Base-by-base conservation (phyloP, 2,329 filamentous ascomycete species). In the Fusarium sp. region DNA sequence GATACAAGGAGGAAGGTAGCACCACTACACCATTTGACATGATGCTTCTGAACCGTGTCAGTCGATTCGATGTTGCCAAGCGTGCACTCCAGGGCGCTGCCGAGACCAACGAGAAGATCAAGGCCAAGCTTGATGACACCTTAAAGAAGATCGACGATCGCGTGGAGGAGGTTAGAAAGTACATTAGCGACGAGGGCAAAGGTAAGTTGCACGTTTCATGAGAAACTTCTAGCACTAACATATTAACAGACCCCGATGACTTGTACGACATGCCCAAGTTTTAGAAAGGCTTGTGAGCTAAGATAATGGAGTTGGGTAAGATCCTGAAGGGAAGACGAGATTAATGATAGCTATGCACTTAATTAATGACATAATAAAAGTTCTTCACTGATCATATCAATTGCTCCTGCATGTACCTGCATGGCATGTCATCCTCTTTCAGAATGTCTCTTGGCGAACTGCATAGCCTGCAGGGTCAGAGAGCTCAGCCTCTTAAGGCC, bases 21-120 rank as follows among this genome's bases (percentile, higher is more conserved):
- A 91, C 89, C 1, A 91, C 88, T 0, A 91, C 88, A 3, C 89
- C 89, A 3, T 91, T 91, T 69, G 86, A 91, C 71, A 91, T 91
- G 89, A 88, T 91, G 88, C 80, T 91, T 2, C 76, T 85, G 6
- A 91, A 92, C 71, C 71, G 79, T 20, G 86, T 89, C 3, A 88
- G 84, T 18, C 80, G 88, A 41, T 91, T 85, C 69, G 83, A 91
- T 73, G 82, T 91, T 20, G 86, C 86, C 0, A 80, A 83, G 64
- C 77, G 83, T 12, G 89, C 88, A 4, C 70, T 91, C 49, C 78
- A 76, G 42, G 83, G 82, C 2, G 87, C 78, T 0, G 80, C 83
- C 1, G 78, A 77, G 69, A 68, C 75, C 5, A 88, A 89, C 59
- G 80, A 83, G 33, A 80, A 80, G 64, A 80, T 88, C 1, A 79